Conservation (phyloP, 768 basidiomycete species). For the Macrolepiota albuminosa region DNA sequence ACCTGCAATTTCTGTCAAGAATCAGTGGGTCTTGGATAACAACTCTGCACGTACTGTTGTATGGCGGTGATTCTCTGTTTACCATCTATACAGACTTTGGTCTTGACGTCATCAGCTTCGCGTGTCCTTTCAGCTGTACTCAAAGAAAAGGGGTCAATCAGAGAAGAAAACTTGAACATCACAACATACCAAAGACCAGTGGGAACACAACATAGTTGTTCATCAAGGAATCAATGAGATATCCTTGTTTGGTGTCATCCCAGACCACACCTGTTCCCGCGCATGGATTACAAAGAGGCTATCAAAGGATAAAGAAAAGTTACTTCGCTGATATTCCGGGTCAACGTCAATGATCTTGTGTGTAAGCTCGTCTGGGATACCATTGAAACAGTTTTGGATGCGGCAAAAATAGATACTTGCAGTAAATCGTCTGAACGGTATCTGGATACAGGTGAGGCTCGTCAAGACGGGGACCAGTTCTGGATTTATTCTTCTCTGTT, state of each 20-base stretch:
- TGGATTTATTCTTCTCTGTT: slow-evolving; percentile 17
- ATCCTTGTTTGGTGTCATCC: slow-evolving; percentile 54
- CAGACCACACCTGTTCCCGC: slow-evolving; percentile 52
- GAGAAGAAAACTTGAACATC: background rate
- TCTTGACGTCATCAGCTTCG: slow-evolving; percentile 40
- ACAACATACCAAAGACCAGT: slow-evolving; percentile 52
- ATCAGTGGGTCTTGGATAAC: background rate
- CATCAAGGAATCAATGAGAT: slow-evolving; percentile 60
- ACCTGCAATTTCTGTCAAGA: slow-evolving; percentile 29
- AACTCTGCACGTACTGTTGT: slow-evolving; percentile 35
- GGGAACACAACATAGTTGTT: slow-evolving; percentile 65
- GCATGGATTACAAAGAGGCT: background rate
- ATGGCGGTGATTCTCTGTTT: slow-evolving; percentile 71
- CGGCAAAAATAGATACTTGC: slow-evolving; percentile 21
- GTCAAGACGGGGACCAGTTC: slow-evolving; percentile 24
- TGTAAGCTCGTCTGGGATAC: slow-evolving; percentile 40
- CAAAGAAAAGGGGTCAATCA: background rate
- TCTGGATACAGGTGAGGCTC: slow-evolving; percentile 19
- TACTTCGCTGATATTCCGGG: slow-evolving; percentile 65
- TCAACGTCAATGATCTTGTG: slow-evolving; percentile 47
- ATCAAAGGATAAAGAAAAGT: background rate
- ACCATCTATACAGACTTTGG: slow-evolving; percentile 62
- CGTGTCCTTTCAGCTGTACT: slow-evolving; percentile 31
- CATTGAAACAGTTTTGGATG: background rate
- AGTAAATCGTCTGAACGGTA: slow-evolving; percentile 37